Base-by-base conservation (phyloP, 169 alveolate species). In the Ichthyophthirius multifiliis region DNA sequence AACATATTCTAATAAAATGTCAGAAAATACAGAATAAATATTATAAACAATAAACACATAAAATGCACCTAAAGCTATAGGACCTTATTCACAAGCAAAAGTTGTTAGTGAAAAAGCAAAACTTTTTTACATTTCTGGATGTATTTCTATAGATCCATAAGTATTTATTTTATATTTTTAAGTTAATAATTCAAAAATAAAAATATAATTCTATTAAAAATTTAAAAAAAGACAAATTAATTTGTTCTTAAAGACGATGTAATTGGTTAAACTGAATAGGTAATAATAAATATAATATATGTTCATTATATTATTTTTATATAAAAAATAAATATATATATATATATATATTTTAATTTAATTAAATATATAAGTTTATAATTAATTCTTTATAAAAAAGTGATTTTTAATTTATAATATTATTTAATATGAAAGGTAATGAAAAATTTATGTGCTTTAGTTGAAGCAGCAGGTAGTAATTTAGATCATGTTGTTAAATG, bases 31-130 rank as follows among this genome's bases (percentile, higher is more conserved):
- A n/a, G n/a, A n/a, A n/a, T n/a, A n/a, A n/a, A n/a, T n/a, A n/a
- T n/a, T n/a, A n/a, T n/a, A n/a, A n/a, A 41, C 43, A 9, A 37
- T 67, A 18, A 39, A 37, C 18, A 83, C 89, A 6, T 71, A 83
- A 9, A 82, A 83, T 20, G 89, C 89, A 34, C 89, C 89, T 13
- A 79, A 35, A 30, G 89, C 89, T 39, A 78, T 76, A 32, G 89
- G 89, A 15, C 89, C 89, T 43, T 83, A 83, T 74, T 65, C 84
- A 16, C 81, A 83, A 83, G 89, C 83, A 16, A 83, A 76, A 15
- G 76, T 67, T 31, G 76, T 80, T 12, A 67, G 73, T 39, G 84
- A 74, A n/a, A 46, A 65, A 6, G 77, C 77, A 37, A 37, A 15
- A 15, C 20, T 67, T 18, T 67, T 67, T 62, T 67, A 67, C 63